Evolutionary conservation across 2,329 filamentous ascomycete species (phyloP).

Genomic region (Biscogniauxia marginata): DNA sequence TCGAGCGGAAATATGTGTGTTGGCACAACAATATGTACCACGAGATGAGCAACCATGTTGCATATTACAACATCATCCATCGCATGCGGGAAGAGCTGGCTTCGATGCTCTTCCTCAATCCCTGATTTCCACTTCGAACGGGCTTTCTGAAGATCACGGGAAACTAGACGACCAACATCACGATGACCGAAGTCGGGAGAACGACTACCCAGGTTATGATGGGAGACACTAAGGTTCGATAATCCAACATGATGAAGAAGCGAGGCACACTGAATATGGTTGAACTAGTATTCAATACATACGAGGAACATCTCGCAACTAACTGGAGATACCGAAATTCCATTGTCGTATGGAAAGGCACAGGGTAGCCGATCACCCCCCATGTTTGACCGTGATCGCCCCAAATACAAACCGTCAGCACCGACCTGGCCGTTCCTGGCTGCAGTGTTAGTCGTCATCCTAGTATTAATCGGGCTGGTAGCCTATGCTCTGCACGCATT

Average conservation of each 20-base stretch:
- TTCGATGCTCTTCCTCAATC: constrained; percentile 15
- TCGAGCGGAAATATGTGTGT: neutral
- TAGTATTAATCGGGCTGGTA: constrained; percentile 14
- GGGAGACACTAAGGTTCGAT: constrained; percentile 1
- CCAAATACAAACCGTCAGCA: constrained; percentile 22
- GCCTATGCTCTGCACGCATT: constrained; percentile 16
- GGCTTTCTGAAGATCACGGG: constrained; percentile 2
- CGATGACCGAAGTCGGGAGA: neutral
- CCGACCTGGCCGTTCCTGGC: constrained; percentile 22
- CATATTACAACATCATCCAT: constrained; percentile 14
- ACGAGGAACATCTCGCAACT: constrained; percentile 10
- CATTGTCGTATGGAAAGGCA: neutral
- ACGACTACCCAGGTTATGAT: constrained; percentile 1
- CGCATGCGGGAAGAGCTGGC: constrained; percentile 1
- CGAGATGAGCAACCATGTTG: no score
- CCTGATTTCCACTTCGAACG: constrained; percentile 2
- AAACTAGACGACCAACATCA: constrained; percentile 5
- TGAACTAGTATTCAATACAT: neutral
- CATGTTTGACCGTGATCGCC: constrained; percentile 10
- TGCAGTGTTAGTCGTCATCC: constrained; percentile 10
- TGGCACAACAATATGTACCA: no score
- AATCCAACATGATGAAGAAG: neutral
- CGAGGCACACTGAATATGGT: neutral
- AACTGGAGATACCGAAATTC: constrained; percentile 3
- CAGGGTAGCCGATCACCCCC: constrained; percentile 4